phyloP scores from a whole-genome alignment of 2,329 filamentous ascomycete species.

The Pezicula radicicola region DNA sequence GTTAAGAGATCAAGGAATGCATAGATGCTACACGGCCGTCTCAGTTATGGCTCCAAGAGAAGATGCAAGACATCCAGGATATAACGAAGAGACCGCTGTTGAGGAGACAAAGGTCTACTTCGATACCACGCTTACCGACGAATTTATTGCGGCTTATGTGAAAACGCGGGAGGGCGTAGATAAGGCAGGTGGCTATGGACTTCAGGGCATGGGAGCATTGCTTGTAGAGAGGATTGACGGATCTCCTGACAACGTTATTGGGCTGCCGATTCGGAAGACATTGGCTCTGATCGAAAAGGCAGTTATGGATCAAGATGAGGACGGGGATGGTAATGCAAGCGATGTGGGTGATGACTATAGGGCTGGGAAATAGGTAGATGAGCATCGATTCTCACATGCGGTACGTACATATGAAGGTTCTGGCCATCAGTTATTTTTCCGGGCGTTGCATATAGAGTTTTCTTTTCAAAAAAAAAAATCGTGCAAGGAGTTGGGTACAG shows the following conservation, averaged over 20 bases:
- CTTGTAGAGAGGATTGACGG: constrained; percentile 88
- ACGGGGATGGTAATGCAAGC: constrained; percentile 38
- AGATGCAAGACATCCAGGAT: constrained; percentile 80
- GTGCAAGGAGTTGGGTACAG: too few relatives aligned
- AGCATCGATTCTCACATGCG: too few relatives aligned
- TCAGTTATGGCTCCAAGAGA: constrained; percentile 79
- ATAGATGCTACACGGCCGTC: constrained; percentile 85
- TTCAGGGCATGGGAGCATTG: constrained; percentile 85
- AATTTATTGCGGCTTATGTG: constrained; percentile 79
- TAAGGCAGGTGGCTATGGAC: constrained; percentile 93
- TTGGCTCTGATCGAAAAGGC: constrained; percentile 84
- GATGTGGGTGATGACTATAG: constrained; percentile 4
- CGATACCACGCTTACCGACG: constrained; percentile 71
- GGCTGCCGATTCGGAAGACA: constrained; percentile 76
- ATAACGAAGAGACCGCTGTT: constrained; percentile 74
- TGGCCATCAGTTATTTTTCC: too few relatives aligned
- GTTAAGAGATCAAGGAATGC: constrained; percentile 71
- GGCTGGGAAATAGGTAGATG: neutral
- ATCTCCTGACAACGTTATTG: constrained; percentile 90
- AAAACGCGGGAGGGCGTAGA: constrained; percentile 87
- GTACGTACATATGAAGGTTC: too few relatives aligned
- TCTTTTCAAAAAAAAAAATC: too few relatives aligned
- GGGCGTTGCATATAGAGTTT: too few relatives aligned
- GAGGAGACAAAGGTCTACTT: constrained; percentile 94
- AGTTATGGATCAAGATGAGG: constrained; percentile 66